A percentile compares a stretch with the other conserved stretches of the same genome.
These are phyloP conservation scores for Prunus persica DNA, from an alignment of 306 rosid species.

Conservation along the genomic window DNA sequence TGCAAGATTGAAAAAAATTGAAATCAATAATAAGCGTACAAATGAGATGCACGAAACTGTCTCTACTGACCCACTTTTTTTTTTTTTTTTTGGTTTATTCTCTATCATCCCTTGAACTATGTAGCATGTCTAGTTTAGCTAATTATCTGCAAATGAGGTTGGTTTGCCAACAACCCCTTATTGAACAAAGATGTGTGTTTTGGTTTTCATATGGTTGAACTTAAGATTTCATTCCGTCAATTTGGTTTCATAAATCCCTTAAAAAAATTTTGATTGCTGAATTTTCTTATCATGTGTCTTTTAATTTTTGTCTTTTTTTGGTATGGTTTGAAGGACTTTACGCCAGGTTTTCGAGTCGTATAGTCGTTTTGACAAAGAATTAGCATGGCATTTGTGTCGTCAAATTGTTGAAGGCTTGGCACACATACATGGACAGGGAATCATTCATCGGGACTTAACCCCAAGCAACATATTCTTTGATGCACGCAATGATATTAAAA, in stretches of 20 bases:
- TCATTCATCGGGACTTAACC: slow-evolving; percentile 94
- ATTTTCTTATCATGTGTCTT: slow-evolving; percentile 12
- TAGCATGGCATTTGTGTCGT: slow-evolving; percentile 84
- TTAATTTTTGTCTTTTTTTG: slow-evolving; percentile 10
- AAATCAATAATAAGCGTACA: not conserved
- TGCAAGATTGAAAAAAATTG: not conserved
- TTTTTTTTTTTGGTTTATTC: not conserved
- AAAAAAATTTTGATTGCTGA: not conserved
- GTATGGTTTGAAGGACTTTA: slow-evolving; percentile 60
- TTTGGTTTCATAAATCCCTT: not conserved
- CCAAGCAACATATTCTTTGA: slow-evolving; percentile 94
- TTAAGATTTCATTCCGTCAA: not conserved
- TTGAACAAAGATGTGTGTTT: not conserved
- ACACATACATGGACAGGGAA: slow-evolving; percentile 97
- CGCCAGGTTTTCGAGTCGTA: slow-evolving; percentile 78
- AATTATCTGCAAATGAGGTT: not conserved
- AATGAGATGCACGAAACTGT: not conserved
- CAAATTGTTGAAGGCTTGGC: slow-evolving; percentile 98
- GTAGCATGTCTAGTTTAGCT: not conserved
- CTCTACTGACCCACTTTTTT: not conserved
- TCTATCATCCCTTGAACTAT: not conserved
- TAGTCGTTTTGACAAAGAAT: slow-evolving; percentile 70
- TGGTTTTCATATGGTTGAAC: not conserved
- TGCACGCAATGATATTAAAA: slow-evolving; percentile 93
- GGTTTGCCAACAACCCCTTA: too few relatives aligned